Conservation (phyloP, 306 rosid genomes). For the Glycine soja region DNA sequence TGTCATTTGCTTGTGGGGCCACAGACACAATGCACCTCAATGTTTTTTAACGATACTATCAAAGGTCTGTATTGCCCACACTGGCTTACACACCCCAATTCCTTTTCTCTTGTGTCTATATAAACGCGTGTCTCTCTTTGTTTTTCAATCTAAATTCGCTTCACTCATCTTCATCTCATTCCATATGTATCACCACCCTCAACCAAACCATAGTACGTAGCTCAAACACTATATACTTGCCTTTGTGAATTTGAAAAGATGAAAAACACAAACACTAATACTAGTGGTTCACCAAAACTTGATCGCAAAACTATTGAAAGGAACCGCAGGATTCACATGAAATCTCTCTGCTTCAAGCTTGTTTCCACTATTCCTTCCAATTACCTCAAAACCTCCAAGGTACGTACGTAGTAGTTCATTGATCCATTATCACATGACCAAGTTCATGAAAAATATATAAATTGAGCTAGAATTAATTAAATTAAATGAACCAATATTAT, state of each 20-base stretch:
- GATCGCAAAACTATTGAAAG: conserved; percentile 74
- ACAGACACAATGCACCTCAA: too few species aligned
- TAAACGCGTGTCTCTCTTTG: background rate
- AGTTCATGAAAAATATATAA: too few species aligned
- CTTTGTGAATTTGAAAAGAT: conserved; percentile 17
- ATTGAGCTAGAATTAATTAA: background rate
- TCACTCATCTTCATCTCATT: background rate
- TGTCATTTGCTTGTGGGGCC: background rate
- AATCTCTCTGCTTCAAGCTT: conserved; percentile 73
- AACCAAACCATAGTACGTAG: background rate
- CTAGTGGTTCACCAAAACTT: conserved; percentile 45
- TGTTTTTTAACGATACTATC: too few species aligned
- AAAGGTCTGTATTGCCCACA: too few species aligned
- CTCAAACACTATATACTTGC: background rate
- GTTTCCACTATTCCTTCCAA: conserved; percentile 64
- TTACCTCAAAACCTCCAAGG: conserved; percentile 56
- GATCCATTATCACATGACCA: too few species aligned
- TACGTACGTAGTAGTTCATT: background rate
- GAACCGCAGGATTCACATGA: conserved; percentile 80
- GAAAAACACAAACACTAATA: conserved; percentile 40
- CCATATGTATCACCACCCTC: background rate
- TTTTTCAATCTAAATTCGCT: background rate
- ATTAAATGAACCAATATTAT: background rate
- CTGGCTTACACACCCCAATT: too few species aligned
- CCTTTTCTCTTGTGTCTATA: background rate